Evolutionary conservation across 2,329 filamentous ascomycete genomes (phyloP).

Genomic region (Fonsecaea multimorphosa): DNA sequence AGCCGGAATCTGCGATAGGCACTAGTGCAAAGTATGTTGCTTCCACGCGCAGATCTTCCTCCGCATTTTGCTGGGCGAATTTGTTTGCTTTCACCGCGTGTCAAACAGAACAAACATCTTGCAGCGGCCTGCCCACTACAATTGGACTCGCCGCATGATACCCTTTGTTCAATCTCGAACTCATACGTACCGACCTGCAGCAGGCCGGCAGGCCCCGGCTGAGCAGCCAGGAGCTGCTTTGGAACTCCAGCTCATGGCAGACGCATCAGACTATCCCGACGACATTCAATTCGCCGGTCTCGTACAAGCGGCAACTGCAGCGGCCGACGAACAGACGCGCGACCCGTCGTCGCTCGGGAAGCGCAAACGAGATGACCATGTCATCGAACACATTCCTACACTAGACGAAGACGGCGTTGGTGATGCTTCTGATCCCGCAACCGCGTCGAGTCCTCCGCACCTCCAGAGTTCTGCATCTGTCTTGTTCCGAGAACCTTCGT

Average conservation of each 20-base stretch:
- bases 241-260: constrained; percentile 24
- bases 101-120: constrained; percentile 35
- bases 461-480: constrained; percentile 60
- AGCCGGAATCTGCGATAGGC: neutral
- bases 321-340: constrained; percentile 44
- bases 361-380: constrained; percentile 49
- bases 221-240: constrained; percentile 18
- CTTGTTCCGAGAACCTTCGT: constrained; percentile 57
- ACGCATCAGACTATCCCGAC: constrained; percentile 31
- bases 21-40: constrained; percentile 1
- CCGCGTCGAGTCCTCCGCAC: constrained; percentile 44
- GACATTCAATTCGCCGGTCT: constrained; percentile 55
- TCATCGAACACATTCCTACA: constrained; percentile 43
- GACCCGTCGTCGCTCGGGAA: constrained; percentile 44
- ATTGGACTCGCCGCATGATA: neutral
- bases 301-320: constrained; percentile 55
- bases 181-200: constrained; percentile 4
- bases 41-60: neutral
- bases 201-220: constrained; percentile 14
- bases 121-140: neutral
- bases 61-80: constrained; percentile 28
- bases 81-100: constrained; percentile 30
- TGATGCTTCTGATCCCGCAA: constrained; percentile 43
- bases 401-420: constrained; percentile 44
- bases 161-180: neutral